Evolutionary conservation across 1,284 basidiomycete species (phyloP).

Genomic region (Meripilus lineatus): DNA sequence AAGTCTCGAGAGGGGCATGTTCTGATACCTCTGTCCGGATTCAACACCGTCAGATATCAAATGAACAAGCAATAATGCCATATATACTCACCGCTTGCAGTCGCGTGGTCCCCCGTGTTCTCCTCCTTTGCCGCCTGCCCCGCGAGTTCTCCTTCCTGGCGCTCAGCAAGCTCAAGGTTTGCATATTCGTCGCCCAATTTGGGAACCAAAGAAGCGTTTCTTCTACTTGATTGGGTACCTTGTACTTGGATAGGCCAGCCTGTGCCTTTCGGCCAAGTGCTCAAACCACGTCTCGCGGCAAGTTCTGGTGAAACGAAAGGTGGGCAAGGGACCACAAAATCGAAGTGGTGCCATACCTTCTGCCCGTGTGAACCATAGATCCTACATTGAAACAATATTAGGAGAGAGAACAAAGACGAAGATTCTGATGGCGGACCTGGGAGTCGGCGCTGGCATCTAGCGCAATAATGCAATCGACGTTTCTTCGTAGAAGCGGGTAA

Average conservation of each 20-base stretch:
- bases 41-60: not conserved
- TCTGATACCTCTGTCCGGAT: not conserved
- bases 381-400: slow-evolving; percentile 16
- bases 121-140: slow-evolving; percentile 20
- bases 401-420: not conserved
- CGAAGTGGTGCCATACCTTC: slow-evolving; percentile 25
- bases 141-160: slow-evolving; percentile 21
- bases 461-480: slow-evolving; percentile 37
- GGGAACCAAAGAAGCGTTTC: slow-evolving; percentile 9
- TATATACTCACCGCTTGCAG: slow-evolving; percentile 14
- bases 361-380: slow-evolving; percentile 37
- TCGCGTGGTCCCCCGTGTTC: slow-evolving; percentile 13
- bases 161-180: slow-evolving; percentile 21
- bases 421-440: slow-evolving; percentile 24
- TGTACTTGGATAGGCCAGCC: slow-evolving; percentile 27
- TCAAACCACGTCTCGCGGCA: slow-evolving; percentile 28
- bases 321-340: not conserved
- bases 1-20: slow-evolving; percentile 19
- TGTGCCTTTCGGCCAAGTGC: slow-evolving; percentile 33
- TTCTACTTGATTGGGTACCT: slow-evolving; percentile 6
- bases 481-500: slow-evolving; percentile 32
- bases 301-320: slow-evolving; percentile 25
- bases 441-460: slow-evolving; percentile 38
- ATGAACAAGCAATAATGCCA: slow-evolving; percentile 2
- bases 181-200: slow-evolving; percentile 11